These are phyloP conservation scores for Moesziomyces sp. DNA, from an alignment of 1,284 basidiomycete species.

Conservation along the genomic window DNA sequence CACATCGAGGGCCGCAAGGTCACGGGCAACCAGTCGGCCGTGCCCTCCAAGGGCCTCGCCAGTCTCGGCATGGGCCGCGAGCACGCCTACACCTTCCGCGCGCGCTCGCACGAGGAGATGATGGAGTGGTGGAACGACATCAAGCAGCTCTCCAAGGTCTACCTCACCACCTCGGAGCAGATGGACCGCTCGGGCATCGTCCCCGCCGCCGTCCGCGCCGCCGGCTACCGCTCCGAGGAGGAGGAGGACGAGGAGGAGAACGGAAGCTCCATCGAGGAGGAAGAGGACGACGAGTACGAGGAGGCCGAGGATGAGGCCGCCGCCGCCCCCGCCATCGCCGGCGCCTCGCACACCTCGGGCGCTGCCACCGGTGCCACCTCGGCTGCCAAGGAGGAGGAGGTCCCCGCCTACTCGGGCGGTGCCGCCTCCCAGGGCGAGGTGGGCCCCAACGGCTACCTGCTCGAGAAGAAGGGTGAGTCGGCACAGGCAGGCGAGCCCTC, in stretches of 20 bases:
- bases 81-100: conserved; percentile 88
- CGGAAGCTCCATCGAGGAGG: conserved; percentile 80
- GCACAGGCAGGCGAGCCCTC: conserved; percentile 55
- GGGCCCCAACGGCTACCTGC: conserved; percentile 78
- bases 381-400: conserved; percentile 61
- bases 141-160: conserved; percentile 93
- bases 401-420: conserved; percentile 67
- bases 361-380: conserved; percentile 48
- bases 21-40: conserved; percentile 74
- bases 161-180: conserved; percentile 91
- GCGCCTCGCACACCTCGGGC: conserved; percentile 46
- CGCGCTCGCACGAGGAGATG: conserved; percentile 92
- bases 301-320: conserved; percentile 67
- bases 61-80: conserved; percentile 72
- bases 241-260: conserved; percentile 77
- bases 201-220: conserved; percentile 87
- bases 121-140: conserved; percentile 99
- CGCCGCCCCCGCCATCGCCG: conserved; percentile 57
- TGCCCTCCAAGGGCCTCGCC: conserved; percentile 72
- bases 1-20: conserved; percentile 94
- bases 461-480: conserved; percentile 69
- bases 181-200: conserved; percentile 94
- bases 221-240: conserved; percentile 76
- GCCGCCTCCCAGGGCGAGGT: conserved; percentile 58
- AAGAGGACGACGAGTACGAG: conserved; percentile 72